Base-by-base conservation (phyloP, 352 stramenopile species). In the Globisporangium viniferum region DNA sequence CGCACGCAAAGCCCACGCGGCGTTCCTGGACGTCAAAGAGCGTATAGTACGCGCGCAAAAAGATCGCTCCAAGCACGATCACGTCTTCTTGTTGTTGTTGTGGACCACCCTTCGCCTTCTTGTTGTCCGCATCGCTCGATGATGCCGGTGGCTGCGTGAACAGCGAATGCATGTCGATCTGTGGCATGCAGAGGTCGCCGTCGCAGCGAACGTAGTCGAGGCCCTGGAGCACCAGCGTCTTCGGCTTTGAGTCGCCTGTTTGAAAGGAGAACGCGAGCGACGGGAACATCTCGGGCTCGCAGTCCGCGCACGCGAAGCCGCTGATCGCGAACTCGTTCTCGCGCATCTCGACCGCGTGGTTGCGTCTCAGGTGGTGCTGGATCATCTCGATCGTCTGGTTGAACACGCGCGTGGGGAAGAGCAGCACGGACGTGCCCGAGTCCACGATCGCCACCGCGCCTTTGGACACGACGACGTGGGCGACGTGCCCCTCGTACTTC, bases 21-120 rank as follows among this genome's bases (percentile, higher is more conserved):
- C 71, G 67, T 9, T 60, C 46, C 12, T 77, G 67, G 9, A 76
- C 80, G 68, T 92, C 80, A 66, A 92, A 92, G 48, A 75, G 72
- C 20, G 79, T 80, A 70, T 92, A 92, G 59, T 90, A 90, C n/a
- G 81, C 69, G 31, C 84, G 81, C 58, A 92, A 48, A 68, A 92
- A 92, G 33, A 87, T 75, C 18, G 82, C 78, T 20, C 84, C 84
- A 5, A 92, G 75, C 36, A 92, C 76, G 51, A 88, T 70, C 48
- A 86, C 76, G 15, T 78, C 68, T 39, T 82, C 72, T 3, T 71
- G 53, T n/a, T 66, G 22, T 31, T 59, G 3, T 8, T 67, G 53
- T 41, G 8, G 4, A 35, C 6, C 9, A 5, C n/a, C 35, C 14
- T 63, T 24, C 27, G 3, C 44, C 18, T 41, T 36, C 8, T 69